Evolutionary conservation across 164 flowering plant species (phyloP).

Genomic region (Berberis thunbergii): DNA sequence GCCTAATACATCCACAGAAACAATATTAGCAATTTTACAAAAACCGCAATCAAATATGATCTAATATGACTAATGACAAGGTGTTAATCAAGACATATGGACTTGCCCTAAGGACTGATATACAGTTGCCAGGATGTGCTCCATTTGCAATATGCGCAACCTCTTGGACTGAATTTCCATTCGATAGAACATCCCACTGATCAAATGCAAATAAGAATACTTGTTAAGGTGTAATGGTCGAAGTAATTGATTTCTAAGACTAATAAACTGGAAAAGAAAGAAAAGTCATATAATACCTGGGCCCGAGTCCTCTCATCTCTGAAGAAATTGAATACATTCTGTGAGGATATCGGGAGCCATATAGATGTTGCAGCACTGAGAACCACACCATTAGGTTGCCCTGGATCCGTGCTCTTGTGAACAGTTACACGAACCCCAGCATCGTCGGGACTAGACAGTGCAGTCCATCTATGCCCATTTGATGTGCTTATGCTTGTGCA

Average conservation of each 20-base stretch:
- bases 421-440: slow-evolving; percentile 43
- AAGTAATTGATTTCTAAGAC: neutral
- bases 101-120: slow-evolving; percentile 28
- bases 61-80: neutral
- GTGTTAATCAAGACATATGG: too few species aligned
- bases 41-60: neutral
- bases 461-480: slow-evolving; percentile 44
- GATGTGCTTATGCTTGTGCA: slow-evolving; percentile 60
- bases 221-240: neutral
- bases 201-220: neutral
- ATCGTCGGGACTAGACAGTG: slow-evolving; percentile 28
- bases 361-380: slow-evolving; percentile 65
- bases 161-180: slow-evolving; percentile 52
- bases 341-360: slow-evolving; percentile 58
- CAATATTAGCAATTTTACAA: neutral
- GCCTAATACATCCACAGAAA: slow-evolving; percentile 27
- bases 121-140: slow-evolving; percentile 44
- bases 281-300: slow-evolving; percentile 13
- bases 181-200: slow-evolving; percentile 75
- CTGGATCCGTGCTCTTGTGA: slow-evolving; percentile 46
- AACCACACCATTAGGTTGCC: slow-evolving; percentile 64
- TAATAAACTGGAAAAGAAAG: neutral
- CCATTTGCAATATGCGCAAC: slow-evolving; percentile 56
- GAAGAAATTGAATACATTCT: slow-evolving; percentile 55
- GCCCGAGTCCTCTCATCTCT: slow-evolving; percentile 23